Conservation (phyloP, 2,329 filamentous ascomycete species). For the Whalleya microplaca region DNA sequence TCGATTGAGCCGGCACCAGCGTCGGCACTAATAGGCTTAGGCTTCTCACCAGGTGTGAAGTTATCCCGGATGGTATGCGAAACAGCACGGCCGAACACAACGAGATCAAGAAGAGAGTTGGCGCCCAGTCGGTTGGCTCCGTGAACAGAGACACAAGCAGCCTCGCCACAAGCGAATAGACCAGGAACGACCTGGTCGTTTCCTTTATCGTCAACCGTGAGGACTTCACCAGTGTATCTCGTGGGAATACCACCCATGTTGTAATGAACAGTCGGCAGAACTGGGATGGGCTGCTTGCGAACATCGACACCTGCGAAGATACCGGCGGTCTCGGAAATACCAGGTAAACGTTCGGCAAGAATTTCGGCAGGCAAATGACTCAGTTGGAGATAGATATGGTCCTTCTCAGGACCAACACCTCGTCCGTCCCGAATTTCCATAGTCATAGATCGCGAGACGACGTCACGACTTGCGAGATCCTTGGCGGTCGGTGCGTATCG, state of each 20-base stretch:
- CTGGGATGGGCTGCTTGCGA: slow-evolving; percentile 93
- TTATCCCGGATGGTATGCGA: slow-evolving; percentile 97
- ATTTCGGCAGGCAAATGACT: slow-evolving; percentile 92
- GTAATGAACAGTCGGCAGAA: slow-evolving; percentile 97
- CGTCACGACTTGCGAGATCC: slow-evolving; percentile 94
- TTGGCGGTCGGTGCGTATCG: slow-evolving; percentile 96
- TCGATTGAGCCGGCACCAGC: slow-evolving; percentile 87
- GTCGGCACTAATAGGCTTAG: slow-evolving; percentile 79
- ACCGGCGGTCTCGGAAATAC: slow-evolving; percentile 97
- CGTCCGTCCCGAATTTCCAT: slow-evolving; percentile 97
- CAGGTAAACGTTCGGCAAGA: slow-evolving; percentile 92
- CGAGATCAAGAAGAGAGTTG: slow-evolving; percentile 96
- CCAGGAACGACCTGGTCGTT: slow-evolving; percentile 93
- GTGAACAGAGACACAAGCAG: slow-evolving; percentile 96
- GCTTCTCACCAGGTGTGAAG: slow-evolving; percentile 80
- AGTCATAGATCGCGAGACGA: slow-evolving; percentile 97
- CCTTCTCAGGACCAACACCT: slow-evolving; percentile 95
- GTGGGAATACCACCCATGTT: slow-evolving; percentile 99
- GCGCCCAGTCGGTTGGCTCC: slow-evolving; percentile 97
- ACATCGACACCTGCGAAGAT: slow-evolving; percentile 98
- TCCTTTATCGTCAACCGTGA: slow-evolving; percentile 83
- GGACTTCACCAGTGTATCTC: slow-evolving; percentile 93
- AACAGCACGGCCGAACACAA: slow-evolving; percentile 97
- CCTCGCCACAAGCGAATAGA: slow-evolving; percentile 95
- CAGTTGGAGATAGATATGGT: slow-evolving; percentile 98